Percentiles rank a stretch among this genome's conserved stretches.
These are phyloP conservation scores for Sporobolomyces roseus DNA, from an alignment of 768 basidiomycete species.

Conservation along the genomic window DNA sequence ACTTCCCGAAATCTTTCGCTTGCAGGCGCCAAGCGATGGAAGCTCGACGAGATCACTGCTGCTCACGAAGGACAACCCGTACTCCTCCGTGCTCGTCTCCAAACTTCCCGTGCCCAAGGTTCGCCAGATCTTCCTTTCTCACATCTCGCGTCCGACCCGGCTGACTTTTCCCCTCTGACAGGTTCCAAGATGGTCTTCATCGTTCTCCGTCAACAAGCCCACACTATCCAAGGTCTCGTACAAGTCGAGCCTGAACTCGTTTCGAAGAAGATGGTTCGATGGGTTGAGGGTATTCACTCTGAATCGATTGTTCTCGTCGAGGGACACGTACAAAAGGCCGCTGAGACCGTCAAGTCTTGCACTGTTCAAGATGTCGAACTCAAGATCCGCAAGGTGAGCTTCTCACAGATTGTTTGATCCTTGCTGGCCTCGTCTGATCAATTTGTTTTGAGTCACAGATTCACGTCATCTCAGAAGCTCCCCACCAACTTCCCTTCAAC, in stretches of 20 bases:
- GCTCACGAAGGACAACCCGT: conserved; percentile 68
- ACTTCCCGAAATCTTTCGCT: not conserved
- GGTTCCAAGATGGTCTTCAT: conserved; percentile 93
- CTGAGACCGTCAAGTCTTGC: conserved; percentile 84
- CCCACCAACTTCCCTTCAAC: conserved; percentile 77
- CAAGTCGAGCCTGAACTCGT: conserved; percentile 67
- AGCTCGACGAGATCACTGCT: conserved; percentile 63
- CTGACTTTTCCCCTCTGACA: conserved; percentile 30
- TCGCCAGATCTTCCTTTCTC: not conserved
- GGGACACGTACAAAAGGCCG: conserved; percentile 71
- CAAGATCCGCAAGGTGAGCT: conserved; percentile 66
- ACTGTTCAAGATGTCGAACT: conserved; percentile 83
- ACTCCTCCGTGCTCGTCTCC: conserved; percentile 80
- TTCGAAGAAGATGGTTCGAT: conserved; percentile 97
- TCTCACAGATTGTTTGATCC: conserved; percentile 5
- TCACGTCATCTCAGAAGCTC: conserved; percentile 72
- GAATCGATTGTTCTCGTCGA: conserved; percentile 92
- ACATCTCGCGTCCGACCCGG: not conserved
- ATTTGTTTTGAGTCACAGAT: conserved; percentile 58
- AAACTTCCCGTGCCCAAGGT: conserved; percentile 83
- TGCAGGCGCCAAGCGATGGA: conserved; percentile 56
- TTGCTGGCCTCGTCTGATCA: not conserved
- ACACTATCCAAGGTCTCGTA: conserved; percentile 81
- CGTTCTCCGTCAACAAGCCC: conserved; percentile 78
- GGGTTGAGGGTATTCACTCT: conserved; percentile 67